phyloP scores from a whole-genome alignment of 2,329 filamentous ascomycete species.

The Alternaria arborescens region DNA sequence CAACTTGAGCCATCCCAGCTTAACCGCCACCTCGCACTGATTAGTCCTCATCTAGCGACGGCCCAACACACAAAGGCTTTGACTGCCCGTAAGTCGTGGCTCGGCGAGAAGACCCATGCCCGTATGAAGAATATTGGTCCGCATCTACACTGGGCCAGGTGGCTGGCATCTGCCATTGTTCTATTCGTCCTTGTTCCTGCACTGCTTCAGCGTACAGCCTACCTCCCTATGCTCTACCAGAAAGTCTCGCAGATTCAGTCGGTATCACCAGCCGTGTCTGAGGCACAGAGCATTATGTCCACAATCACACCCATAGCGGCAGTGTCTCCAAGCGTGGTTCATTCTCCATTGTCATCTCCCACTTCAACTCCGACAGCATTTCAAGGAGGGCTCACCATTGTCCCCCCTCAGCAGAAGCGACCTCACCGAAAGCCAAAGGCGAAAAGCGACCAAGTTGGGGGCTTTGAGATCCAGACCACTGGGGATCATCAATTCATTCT shows the following conservation, averaged over 20 bases:
- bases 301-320: constrained; percentile 14
- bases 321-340: constrained; percentile 7
- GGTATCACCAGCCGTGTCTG: constrained; percentile 10
- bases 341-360: neutral
- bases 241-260: constrained; percentile 11
- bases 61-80: constrained; percentile 3
- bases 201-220: constrained; percentile 23
- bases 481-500: constrained; percentile 64
- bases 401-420: constrained; percentile 19
- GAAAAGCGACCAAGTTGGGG: constrained; percentile 44
- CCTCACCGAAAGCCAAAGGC: constrained; percentile 18
- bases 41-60: constrained; percentile 36
- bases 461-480: constrained; percentile 63
- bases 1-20: constrained; percentile 47
- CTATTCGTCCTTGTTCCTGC: constrained; percentile 29
- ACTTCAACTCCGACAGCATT: constrained; percentile 13
- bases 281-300: constrained; percentile 4
- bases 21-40: constrained; percentile 49
- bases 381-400: constrained; percentile 31
- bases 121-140: constrained; percentile 16
- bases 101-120: constrained; percentile 12
- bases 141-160: constrained; percentile 11
- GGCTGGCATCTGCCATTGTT: constrained; percentile 21
- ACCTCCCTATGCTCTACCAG: constrained; percentile 22
- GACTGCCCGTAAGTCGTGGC: constrained; percentile 9